Base-by-base conservation (phyloP, 495 filamentous ascomycete genomes). In the Aspergillus saccharolyticus region DNA sequence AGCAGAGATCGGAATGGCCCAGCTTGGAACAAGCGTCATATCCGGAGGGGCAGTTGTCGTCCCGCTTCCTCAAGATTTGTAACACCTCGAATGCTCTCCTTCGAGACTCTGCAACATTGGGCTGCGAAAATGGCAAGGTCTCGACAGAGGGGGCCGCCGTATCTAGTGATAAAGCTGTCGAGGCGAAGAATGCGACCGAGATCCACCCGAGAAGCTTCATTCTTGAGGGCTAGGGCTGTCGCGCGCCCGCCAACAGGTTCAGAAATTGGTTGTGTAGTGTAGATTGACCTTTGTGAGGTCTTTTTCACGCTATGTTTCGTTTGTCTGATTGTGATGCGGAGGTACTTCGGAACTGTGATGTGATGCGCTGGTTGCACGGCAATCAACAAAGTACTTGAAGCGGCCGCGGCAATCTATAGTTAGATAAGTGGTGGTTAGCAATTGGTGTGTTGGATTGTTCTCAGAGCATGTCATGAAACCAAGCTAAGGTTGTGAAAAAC, bases 1-100 rank as follows among this genome's bases (percentile, higher is more conserved):
- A 89, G 69, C 86, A 89, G 60, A 82, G 73, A 30, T 71, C 71
- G 7, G 77, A 68, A 42, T 79, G 72, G 45, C 74, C 78, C 48
- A 80, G 60, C 44, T 73, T 75, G 10, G 72, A 69, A 67, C 84
- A 86, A 20, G 70, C 61, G 48, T 73, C 75, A 63, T 81, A 85
- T 42, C 74, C 75, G 25, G 59, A 59, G 8, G 81, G 81, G 60
- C 84, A 87, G 58, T 75, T 78, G 54, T 70, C 67, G 55, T 69
- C 67, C 22, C 62, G 58, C 56, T 74, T 70, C 42, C 59, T 69
- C 39, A 78, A 55, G 12, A 75, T 30, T 21, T 67, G 72, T 22
- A 77, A 64, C n/a, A 77, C 58, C 19, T 74, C 67, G n/a, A 69
- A 69, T 50, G 74, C 72, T 56, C 71, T 51, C 43, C 59, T 57